phyloP scores from a whole-genome alignment of 257 asterid genomes.

The Misopates orontium region DNA sequence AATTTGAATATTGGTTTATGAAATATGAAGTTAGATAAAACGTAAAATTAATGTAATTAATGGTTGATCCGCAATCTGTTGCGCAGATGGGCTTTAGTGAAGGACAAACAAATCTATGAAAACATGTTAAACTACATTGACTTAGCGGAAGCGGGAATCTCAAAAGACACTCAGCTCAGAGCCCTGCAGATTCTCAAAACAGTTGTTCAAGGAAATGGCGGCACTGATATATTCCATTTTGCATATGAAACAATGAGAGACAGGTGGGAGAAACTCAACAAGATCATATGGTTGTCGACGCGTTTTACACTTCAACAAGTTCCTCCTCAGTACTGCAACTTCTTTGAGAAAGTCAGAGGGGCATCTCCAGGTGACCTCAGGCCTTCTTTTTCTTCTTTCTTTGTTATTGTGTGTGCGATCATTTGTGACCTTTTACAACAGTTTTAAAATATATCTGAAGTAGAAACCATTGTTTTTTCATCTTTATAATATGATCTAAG shows the following conservation, averaged over 20 bases:
- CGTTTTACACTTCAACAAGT: slow-evolving; percentile 56
- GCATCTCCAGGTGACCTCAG: slow-evolving; percentile 77
- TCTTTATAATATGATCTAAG: no score
- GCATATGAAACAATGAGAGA: slow-evolving; percentile 48
- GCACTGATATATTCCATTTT: slow-evolving; percentile 41
- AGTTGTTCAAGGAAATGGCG: slow-evolving; percentile 41
- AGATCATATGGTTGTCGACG: slow-evolving; percentile 42
- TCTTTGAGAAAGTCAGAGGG: slow-evolving; percentile 44
- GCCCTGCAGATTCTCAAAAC: slow-evolving; percentile 57
- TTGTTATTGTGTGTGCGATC: neutral
- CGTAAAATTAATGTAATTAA: no score
- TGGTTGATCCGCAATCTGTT: neutral
- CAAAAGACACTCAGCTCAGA: slow-evolving; percentile 66
- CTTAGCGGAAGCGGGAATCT: slow-evolving; percentile 46
- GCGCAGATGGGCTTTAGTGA: slow-evolving; percentile 73
- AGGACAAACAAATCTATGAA: slow-evolving; percentile 45
- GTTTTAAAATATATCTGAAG: no score
- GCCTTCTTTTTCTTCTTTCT: neutral
- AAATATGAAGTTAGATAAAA: no score
- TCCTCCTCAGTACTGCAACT: slow-evolving; percentile 57
- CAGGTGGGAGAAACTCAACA: slow-evolving; percentile 56
- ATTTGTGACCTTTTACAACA: no score
- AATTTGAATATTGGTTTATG: no score
- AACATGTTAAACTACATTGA: slow-evolving; percentile 37
- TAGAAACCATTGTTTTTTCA: no score